A percentile compares a stretch with the other conserved stretches of the same genome.
Evolutionary conservation across 2,329 filamentous ascomycete genomes (phyloP).

Genomic region (Nothophoma quercina): DNA sequence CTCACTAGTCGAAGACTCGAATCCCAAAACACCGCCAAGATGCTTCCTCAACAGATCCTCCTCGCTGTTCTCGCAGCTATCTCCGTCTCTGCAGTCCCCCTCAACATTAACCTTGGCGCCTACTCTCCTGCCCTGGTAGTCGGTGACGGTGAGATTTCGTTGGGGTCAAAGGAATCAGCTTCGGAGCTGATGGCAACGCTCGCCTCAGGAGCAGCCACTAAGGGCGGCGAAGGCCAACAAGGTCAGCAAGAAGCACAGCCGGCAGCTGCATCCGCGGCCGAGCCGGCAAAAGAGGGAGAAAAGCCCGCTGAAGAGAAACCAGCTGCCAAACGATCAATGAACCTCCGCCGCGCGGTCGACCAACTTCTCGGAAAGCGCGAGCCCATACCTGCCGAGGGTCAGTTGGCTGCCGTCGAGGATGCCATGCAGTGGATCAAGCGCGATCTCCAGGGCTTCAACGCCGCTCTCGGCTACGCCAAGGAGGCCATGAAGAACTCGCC

Average conservation of each 20-base stretch:
- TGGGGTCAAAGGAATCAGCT: conserved; percentile 53
- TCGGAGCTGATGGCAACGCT: conserved; percentile 56
- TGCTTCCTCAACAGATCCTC: conserved; percentile 50
- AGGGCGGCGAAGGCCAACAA: conserved; percentile 27
- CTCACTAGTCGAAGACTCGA: conserved; percentile 14
- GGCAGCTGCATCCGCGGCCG: conserved; percentile 15
- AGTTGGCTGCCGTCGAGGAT: conserved; percentile 41
- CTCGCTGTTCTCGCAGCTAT: conserved; percentile 46
- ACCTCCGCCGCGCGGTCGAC: conserved; percentile 38
- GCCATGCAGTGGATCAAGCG: conserved; percentile 55
- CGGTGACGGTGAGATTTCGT: conserved; percentile 62
- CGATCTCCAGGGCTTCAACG: conserved; percentile 58
- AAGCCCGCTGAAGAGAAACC: conserved; percentile 36
- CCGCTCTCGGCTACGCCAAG: conserved; percentile 57
- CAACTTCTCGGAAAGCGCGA: conserved; percentile 38
- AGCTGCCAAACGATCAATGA: conserved; percentile 35
- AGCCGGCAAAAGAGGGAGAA: conserved; percentile 26
- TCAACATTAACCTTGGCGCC: conserved; percentile 62
- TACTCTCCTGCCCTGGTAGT: conserved; percentile 62
- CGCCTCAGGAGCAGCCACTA: conserved; percentile 50
- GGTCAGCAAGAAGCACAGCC: conserved; percentile 28
- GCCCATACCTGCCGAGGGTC: conserved; percentile 28
- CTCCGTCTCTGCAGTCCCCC: conserved; percentile 50
- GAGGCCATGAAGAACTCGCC: conserved; percentile 56
- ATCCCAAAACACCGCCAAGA: conserved; percentile 33